Evolutionary conservation across 768 basidiomycete genomes (phyloP), one percentile per base, ranked within the genome.

Genomic region (Leccinum obscurum): DNA sequence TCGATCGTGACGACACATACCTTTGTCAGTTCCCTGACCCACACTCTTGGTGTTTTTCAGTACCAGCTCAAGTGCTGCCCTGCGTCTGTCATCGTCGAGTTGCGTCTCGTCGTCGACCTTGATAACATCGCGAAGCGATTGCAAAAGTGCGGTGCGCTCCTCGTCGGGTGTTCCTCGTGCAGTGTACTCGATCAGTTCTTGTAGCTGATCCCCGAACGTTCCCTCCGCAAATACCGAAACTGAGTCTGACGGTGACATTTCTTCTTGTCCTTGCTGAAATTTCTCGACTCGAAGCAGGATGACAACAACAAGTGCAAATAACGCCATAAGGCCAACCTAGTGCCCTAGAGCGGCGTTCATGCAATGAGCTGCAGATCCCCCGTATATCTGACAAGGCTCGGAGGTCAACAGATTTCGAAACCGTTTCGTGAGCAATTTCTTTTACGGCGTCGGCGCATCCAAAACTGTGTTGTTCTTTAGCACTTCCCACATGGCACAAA

Each of bases 161-260:
- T 89, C 89, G 50, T 93, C 92, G 57, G 88, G 75, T 66, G 77
- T 80, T 65, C 81, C 79, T 67, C 86, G 81, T 34, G 85, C 81
- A 64, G 92, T 77, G 72, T 92, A 95, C 69, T 84, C 83, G 51
- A 92, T 83, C 39, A 94, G 78, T 69, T 94, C 92, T 69, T 84
- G 82, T 69, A 92, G 83, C 89, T 95, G 72, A 32, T 95, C 92
- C 72, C 89, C 87, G 66, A 90, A 93, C 2, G 92, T 93, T 54
- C 92, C 92, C 76, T 95, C 92, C 20, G 89, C 86, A 70, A 92
- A 93, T 64, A 93, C 85, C 60, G 92, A 86, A 58, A 93, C 80
- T 44, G 90, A 89, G 77, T 93, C 92, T 66, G 88, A 79, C 64
- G 72, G 74, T 59, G 85, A 76, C 89, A 92, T 92, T 68, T 77